Evolutionary conservation across 352 stramenopile species (phyloP), one percentile per base, ranked within the genome.

Genomic region (Phytophthora boehmeriae): DNA sequence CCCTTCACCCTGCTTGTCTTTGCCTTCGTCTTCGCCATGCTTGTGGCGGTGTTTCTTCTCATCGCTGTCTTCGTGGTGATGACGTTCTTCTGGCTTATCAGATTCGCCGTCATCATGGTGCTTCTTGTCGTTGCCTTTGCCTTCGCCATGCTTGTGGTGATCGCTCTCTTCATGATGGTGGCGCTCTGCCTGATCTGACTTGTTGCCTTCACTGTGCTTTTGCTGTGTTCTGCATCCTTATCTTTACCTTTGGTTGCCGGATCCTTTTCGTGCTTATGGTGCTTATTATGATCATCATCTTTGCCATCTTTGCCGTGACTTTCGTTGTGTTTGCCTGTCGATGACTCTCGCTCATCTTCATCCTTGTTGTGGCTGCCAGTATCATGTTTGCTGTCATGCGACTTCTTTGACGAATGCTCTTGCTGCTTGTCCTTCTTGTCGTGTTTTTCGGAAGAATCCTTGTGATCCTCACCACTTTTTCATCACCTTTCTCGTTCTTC

Each of bases 381-480:
- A 17, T 2, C 22, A 11, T 54, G 50, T 17, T 56, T 54, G 19
- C 27, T 32, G 16, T 39, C 35, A 17, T 48, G 51, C 13, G 28
- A 14, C n/a, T 67, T 63, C 19, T 63, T 23, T 23, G 44, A 51
- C 19, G 44, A 36, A 51, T 49, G 23, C n/a, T 59, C 39, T 8
- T 14, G 34, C 4, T 56, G 22, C 34, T 39, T 9, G 13, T 46
- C 22, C 14, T 61, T 44, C 54, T 58, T 59, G 10, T 59, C 20
- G 32, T 68, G 41, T 34, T 65, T 58, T 22, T 60, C 39, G 23
- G 49, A 35, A 9, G 48, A 49, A 35, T 58, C 41, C 19, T 70
- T 58, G 45, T 54, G 41, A 2, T 28, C 38, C 8, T 28, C 47
- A 17, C 39, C 9, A 20, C 27, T 45, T 10, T 57, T n/a, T 54